phyloP scores from a whole-genome alignment of 371 early-diverging fungal genomes.

The Actinomortierella wolfii region DNA sequence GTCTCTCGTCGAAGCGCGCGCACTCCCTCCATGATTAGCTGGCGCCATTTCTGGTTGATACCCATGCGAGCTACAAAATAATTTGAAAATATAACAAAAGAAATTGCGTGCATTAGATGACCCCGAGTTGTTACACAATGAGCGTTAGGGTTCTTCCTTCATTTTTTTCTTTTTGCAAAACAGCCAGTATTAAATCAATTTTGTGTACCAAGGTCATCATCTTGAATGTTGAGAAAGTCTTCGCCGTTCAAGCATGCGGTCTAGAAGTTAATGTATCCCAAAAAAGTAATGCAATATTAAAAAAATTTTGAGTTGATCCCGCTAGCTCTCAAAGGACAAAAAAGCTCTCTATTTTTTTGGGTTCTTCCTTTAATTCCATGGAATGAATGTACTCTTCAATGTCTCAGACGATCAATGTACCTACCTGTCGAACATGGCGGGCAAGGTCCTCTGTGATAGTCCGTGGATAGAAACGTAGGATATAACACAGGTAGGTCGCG shows the following conservation, averaged over 20 bases:
- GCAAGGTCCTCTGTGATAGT: slow-evolving; percentile 43
- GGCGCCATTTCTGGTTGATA: slow-evolving; percentile 43
- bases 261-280: slow-evolving; percentile 1
- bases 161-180: neutral
- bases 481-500: slow-evolving; percentile 37
- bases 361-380: no score
- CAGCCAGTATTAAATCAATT: neutral
- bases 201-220: slow-evolving; percentile 35
- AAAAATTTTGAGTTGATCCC: neutral
- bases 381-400: neutral
- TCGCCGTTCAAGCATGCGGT: slow-evolving; percentile 33
- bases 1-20: slow-evolving; percentile 41
- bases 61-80: slow-evolving; percentile 26
- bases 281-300: neutral
- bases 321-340: neutral
- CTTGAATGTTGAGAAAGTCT: slow-evolving; percentile 32
- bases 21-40: slow-evolving; percentile 45
- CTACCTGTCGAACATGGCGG: slow-evolving; percentile 42
- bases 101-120: no score
- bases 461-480: slow-evolving; percentile 28
- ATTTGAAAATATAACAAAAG: no score
- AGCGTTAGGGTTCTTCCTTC: no score
- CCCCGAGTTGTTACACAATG: no score
- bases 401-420: neutral
- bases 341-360: no score